phyloP scores from a whole-genome alignment of 2,329 filamentous ascomycete genomes.

The Colletotrichum sp. region DNA sequence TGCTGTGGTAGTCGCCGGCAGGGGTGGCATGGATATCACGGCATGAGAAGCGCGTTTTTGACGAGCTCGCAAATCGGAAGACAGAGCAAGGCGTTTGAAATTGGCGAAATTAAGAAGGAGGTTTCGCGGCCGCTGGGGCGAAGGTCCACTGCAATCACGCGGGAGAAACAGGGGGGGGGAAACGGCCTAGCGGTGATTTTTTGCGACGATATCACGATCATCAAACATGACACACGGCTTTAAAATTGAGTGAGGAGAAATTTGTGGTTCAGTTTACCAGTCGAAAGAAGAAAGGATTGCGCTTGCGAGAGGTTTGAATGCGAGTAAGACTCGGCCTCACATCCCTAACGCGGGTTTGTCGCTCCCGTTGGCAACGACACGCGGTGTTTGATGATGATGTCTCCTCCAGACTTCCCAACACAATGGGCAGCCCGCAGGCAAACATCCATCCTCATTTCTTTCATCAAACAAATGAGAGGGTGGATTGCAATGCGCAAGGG shows the following conservation, averaged over 20 bases:
- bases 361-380: neutral
- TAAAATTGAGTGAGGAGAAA: neutral
- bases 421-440: neutral
- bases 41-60: neutral
- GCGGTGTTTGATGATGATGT: neutral
- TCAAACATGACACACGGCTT: neutral
- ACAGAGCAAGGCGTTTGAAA: neutral
- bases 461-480: neutral
- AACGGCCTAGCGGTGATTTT: neutral
- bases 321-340: neutral
- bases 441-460: neutral
- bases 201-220: neutral
- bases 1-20: neutral
- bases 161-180: neutral
- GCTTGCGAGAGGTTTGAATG: neutral
- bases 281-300: neutral
- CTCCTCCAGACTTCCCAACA: neutral
- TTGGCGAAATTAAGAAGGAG: neutral
- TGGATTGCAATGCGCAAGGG: neutral
- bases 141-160: neutral
- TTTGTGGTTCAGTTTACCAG: no score
- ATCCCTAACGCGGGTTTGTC: neutral
- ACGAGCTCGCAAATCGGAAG: neutral
- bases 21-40: neutral
- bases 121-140: neutral